Percentiles rank a stretch among this genome's conserved stretches.
Conservation (phyloP, 768 basidiomycete species). For the Leccinum fibrillosum region DNA sequence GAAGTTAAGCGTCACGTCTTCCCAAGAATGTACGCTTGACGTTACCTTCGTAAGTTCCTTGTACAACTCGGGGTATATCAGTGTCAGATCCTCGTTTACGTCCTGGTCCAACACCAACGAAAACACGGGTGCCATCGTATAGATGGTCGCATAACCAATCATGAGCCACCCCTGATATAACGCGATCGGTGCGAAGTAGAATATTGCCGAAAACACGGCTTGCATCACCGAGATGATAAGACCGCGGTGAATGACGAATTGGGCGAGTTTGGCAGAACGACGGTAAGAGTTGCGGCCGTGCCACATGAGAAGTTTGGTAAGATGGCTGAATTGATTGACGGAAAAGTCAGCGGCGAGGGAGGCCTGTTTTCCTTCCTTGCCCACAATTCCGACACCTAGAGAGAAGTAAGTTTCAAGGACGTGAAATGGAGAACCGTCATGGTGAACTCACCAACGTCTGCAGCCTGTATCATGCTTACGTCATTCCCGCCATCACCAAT, state of each 20-base stretch:
- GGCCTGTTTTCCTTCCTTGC: conserved; percentile 98
- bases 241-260: conserved; percentile 97
- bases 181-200: conserved; percentile 94
- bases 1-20: neutral
- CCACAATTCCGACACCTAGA: conserved; percentile 92
- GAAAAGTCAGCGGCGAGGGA: conserved; percentile 99
- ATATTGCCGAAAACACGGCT: conserved; percentile 91
- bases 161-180: conserved; percentile 98
- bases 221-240: conserved; percentile 98
- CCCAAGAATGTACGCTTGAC: neutral
- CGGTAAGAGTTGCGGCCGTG: conserved; percentile 99
- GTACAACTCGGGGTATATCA: conserved; percentile 96
- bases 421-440: neutral
- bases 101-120: conserved; percentile 95
- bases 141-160: conserved; percentile 93
- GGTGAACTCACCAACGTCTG: conserved; percentile 81
- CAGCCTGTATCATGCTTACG: conserved; percentile 99
- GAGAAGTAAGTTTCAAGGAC: neutral
- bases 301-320: conserved; percentile 97
- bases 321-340: conserved; percentile 92
- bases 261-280: conserved; percentile 94
- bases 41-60: conserved; percentile 93
- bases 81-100: conserved; percentile 91
- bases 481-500: conserved; percentile 99
- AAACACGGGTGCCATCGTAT: conserved; percentile 99